Evolutionary conservation across 1,284 basidiomycete species (phyloP).

Genomic region (Heterobasidion annosum): DNA sequence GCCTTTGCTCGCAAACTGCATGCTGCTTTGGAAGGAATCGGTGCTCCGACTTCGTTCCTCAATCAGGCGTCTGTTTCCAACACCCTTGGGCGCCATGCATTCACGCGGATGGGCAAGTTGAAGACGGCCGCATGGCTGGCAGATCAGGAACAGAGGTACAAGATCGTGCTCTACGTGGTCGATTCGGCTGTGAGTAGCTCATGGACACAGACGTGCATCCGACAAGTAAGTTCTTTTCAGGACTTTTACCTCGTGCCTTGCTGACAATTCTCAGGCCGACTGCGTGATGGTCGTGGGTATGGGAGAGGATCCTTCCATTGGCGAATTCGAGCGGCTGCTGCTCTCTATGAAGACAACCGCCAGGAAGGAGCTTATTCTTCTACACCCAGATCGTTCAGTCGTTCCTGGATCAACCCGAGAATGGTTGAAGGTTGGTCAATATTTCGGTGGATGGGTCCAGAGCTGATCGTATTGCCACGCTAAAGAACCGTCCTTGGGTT

Average conservation of each 20-base stretch:
- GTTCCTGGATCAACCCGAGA: constrained; percentile 88
- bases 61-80: constrained; percentile 88
- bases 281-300: constrained; percentile 94
- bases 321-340: constrained; percentile 89
- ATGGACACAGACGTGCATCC: constrained; percentile 97
- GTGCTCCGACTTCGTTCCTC: constrained; percentile 81
- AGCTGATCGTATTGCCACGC: constrained; percentile 17
- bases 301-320: constrained; percentile 84
- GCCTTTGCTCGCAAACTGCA: constrained; percentile 88
- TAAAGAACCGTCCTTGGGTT: constrained; percentile 83
- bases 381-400: constrained; percentile 90
- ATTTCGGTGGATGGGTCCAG: background rate
- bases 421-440: constrained; percentile 76
- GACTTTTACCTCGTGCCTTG: background rate
- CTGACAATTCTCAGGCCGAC: constrained; percentile 59
- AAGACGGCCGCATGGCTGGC: constrained; percentile 92
- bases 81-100: constrained; percentile 87
- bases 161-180: constrained; percentile 89
- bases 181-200: constrained; percentile 88
- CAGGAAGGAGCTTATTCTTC: constrained; percentile 89
- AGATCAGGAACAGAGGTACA: constrained; percentile 88
- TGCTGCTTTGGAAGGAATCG: constrained; percentile 78
- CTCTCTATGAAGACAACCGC: constrained; percentile 96
- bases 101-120: constrained; percentile 89
- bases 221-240: constrained; percentile 50